Base-by-base conservation (phyloP, 2,329 filamentous ascomycete species). In the Colletotrichum kahawae region DNA sequence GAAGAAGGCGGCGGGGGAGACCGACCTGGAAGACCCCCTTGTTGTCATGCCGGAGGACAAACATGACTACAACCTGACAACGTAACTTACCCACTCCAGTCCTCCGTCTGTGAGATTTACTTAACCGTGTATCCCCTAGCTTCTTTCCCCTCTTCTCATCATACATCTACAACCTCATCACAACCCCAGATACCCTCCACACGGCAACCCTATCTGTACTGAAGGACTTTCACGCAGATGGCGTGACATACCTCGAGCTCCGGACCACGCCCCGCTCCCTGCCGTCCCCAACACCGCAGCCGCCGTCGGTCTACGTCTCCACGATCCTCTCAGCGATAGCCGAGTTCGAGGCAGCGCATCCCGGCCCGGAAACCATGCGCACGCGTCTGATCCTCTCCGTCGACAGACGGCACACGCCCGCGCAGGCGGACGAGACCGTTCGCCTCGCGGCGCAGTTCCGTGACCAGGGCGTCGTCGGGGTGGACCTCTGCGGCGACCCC, bases 401-500 rank as follows among this genome's bases (percentile, higher is more conserved):
- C 51, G 95, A 97, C 83, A 90, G 95, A 21, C 89, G 92, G 24
- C 87, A 91, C 78, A 91, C 89, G 10, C 78, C 86, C 10, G 80
- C 84, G 2, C 90, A 93, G 77, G 94, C 94, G 0, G 79, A 86
- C n/a, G 87, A 92, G 75, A 90, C 93, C 5, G 88, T 96, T 29
- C 84, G 89, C 21, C 87, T 97, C 2, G 94, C 93, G 2, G 82
- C 89, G 62, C 84, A 85, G 73, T 90, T 92, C 81, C 84, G 83
- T 16, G 77, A 79, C 48, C 80, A 83, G 6, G 91, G 91, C 21
- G 90, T 96, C 6, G 93, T 96, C 1, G 95, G 92, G 16, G 83
- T 97, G 27, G 95, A 97, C 80, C 89, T 97, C 24, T 96, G 94
- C 82, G 95, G 95, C 21, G 92, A 97, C 80, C 95, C 94, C 1